Evolutionary conservation across 108 stramenopile species (phyloP), one percentile per base, ranked within the genome.

Genomic region (Skeletonema marinoi): DNA sequence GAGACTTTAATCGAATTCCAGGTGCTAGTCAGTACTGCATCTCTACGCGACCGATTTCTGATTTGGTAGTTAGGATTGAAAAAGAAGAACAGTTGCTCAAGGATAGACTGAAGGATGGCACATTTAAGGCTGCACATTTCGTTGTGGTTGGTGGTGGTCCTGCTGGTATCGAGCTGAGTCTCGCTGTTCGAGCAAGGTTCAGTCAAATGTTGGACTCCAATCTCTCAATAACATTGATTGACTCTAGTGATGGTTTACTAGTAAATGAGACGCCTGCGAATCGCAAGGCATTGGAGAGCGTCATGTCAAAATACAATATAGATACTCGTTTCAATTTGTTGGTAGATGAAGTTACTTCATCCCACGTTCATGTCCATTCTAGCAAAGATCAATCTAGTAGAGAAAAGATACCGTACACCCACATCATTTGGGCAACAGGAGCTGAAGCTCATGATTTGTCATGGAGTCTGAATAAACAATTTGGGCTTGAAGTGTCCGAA

Each of bases 81-180:
- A 32, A 35, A 2, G 83, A 77, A 19, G 87, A 83, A 51, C 59
- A 79, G 11, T 10, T 50, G 38, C 65, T 79, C 33, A 74, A 56
- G 6, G 78, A 79, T 13, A 83, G 68, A 70, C 35, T 79, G 14
- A 65, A 46, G 82, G 39, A 3, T 36, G 10, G 6, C 31, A 50
- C 41, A 70, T 36, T 60, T 25, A 56, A 21, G 29, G 19, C 72
- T 39, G 42, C 68, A 46, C 36, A 62, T 35, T 75, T 97, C 9
- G 93, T 96, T 33, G 95, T 99, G 14, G 91, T 98, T n/a, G 98
- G 98, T 30, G 98, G 90, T 46, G 98, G 98, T 9, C 94, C 95
- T 30, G 98, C 97, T 12, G 98, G 98, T 16, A 91, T 98, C 32
- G 98, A 99, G 70, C 82, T 99, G 38, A 83, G 90, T 76, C 90